These are phyloP conservation scores for Zygosaccharomyces bailii DNA, from an alignment of 805 yeast genomes.

Conservation along the genomic window DNA sequence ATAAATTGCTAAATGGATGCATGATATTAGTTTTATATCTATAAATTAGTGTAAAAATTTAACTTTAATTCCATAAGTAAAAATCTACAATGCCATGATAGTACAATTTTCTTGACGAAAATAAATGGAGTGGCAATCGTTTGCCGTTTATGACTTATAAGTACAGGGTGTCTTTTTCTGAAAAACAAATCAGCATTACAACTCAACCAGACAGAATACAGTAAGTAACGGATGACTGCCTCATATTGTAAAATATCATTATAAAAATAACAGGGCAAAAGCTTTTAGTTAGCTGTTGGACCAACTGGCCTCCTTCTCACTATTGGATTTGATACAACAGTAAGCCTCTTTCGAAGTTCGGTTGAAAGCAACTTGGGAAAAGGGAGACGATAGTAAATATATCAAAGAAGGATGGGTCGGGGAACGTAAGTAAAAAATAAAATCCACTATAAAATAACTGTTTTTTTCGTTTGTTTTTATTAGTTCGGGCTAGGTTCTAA, in stretches of 20 bases:
- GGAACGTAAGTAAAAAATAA: slow-evolving; percentile 17
- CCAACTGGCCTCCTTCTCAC: slow-evolving; percentile 8
- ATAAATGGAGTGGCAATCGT: not conserved
- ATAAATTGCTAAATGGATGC: too few species aligned
- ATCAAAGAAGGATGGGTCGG: slow-evolving; percentile 15
- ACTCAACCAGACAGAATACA: slow-evolving; percentile 1
- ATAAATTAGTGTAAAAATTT: not conserved
- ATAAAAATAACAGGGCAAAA: slow-evolving; percentile 6
- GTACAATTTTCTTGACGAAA: slow-evolving; percentile 1
- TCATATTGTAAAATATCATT: slow-evolving; percentile 7
- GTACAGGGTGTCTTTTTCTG: not conserved
- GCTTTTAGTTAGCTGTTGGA: not conserved
- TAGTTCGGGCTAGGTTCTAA: slow-evolving; percentile 2
- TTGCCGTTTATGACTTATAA: not conserved
- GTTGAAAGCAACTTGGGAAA: slow-evolving; percentile 7
- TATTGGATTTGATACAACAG: slow-evolving; percentile 4
- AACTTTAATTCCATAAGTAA: not conserved
- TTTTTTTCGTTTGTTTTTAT: slow-evolving; percentile 10
- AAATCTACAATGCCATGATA: not conserved
- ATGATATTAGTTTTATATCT: too few species aligned
- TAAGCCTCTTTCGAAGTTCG: slow-evolving; percentile 11
- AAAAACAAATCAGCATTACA: not conserved
- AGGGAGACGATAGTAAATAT: slow-evolving; percentile 12
- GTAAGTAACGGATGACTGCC: slow-evolving; percentile 1
- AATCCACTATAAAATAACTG: slow-evolving; percentile 21